phyloP scores from a whole-genome alignment of 108 stramenopile genomes.

The Stephanodiscus minutulus region DNA sequence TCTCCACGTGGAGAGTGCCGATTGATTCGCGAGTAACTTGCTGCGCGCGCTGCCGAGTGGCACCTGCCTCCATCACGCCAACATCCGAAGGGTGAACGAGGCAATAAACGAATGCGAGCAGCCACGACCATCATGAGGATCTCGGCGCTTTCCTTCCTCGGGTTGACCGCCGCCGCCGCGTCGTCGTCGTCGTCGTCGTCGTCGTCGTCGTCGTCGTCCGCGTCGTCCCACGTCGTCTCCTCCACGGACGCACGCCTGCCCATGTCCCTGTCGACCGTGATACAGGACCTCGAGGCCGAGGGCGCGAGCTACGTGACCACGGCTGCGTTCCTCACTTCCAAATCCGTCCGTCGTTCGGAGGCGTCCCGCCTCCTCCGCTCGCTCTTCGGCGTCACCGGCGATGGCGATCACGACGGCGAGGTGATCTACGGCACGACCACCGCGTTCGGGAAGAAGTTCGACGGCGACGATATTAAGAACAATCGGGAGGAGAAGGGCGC shows the following conservation, averaged over 20 bases:
- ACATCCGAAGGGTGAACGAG: too few species aligned
- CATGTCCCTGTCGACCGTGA: slow-evolving; percentile 81
- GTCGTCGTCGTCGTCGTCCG: not conserved
- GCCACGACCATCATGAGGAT: not conserved
- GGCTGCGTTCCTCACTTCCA: slow-evolving; percentile 70
- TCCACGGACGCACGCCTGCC: slow-evolving; percentile 68
- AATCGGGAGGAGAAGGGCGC: not conserved
- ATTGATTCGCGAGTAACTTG: too few species aligned
- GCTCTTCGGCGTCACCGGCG: slow-evolving; percentile 47
- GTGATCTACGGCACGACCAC: slow-evolving; percentile 55
- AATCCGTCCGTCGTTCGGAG: slow-evolving; percentile 53
- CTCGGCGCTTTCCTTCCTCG: not conserved
- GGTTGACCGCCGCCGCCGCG: not conserved
- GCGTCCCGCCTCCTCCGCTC: slow-evolving; percentile 34
- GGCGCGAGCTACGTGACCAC: slow-evolving; percentile 65
- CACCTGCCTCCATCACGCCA: not conserved
- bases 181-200: too few species aligned
- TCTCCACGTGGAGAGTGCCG: too few species aligned
- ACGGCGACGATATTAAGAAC: too few species aligned
- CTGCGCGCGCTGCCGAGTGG: too few species aligned
- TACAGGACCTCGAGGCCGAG: slow-evolving; percentile 79
- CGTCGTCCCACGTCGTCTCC: slow-evolving; percentile 50
- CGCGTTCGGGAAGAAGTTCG: slow-evolving; percentile 68
- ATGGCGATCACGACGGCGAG: slow-evolving; percentile 38
- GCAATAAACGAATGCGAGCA: too few species aligned